Conservation (phyloP, 2,329 filamentous ascomycete genomes). For the Monilinia polystroma region DNA sequence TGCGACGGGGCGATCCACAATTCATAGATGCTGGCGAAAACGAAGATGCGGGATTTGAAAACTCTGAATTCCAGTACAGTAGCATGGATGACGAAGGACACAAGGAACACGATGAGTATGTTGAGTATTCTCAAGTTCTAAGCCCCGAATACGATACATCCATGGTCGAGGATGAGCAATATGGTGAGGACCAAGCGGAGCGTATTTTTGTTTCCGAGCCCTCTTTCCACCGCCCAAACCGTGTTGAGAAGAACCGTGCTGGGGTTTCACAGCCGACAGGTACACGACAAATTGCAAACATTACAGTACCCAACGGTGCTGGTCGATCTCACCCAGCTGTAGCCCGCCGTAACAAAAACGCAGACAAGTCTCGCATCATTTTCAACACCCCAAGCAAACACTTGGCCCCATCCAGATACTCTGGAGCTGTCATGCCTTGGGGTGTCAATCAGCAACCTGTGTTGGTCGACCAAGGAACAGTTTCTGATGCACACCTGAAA, state of each 20-base stretch:
- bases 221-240: background rate
- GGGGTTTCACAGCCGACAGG: background rate
- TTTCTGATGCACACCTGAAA: slow-evolving; percentile 33
- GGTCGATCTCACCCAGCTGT: slow-evolving; percentile 1
- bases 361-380: background rate
- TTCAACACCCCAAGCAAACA: slow-evolving; percentile 21
- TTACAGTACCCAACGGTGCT: background rate
- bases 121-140: background rate
- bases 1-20: background rate
- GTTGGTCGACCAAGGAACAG: slow-evolving; percentile 24
- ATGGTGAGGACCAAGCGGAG: background rate
- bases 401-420: slow-evolving; percentile 29
- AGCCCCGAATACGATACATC: background rate
- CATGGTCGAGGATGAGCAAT: background rate
- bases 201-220: background rate
- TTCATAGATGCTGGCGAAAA: background rate
- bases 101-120: background rate
- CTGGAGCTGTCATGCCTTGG: slow-evolving; percentile 31
- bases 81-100: background rate
- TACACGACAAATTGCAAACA: background rate
- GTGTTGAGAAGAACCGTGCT: slow-evolving; percentile 13
- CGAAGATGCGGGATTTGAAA: background rate
- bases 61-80: slow-evolving; percentile 4
- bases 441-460: slow-evolving; percentile 29
- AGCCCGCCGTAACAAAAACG: background rate